These are phyloP conservation scores for Chlamydomonas sphaeroides DNA, from an alignment of 139 green algal species.

Conservation along the genomic window DNA sequence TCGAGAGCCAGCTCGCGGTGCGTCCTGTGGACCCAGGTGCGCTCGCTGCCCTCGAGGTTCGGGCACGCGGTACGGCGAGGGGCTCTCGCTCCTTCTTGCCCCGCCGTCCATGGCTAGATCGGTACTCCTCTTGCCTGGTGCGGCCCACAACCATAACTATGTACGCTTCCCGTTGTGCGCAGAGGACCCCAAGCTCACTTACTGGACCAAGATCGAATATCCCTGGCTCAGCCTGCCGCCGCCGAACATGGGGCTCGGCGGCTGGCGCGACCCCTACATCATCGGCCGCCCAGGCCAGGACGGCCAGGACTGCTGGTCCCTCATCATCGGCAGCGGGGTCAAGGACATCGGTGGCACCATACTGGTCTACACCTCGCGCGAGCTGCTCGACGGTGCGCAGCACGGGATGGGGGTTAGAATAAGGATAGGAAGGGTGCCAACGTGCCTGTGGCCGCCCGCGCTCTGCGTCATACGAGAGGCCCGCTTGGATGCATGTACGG, in stretches of 20 bases:
- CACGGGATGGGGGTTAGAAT: background rate
- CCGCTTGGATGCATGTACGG: too few species aligned
- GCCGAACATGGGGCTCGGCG: slow-evolving; percentile 52
- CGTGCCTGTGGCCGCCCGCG: too few species aligned
- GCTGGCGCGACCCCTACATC: slow-evolving; percentile 77
- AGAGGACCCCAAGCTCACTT: slow-evolving; percentile 25
- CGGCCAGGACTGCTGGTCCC: slow-evolving; percentile 54
- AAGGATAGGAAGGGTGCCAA: too few species aligned
- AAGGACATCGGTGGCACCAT: slow-evolving; percentile 62
- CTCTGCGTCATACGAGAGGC: too few species aligned
- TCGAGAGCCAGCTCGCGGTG: slow-evolving; percentile 83
- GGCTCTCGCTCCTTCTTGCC: too few species aligned
- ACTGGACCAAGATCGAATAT: slow-evolving; percentile 62
- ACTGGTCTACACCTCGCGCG: slow-evolving; percentile 50
- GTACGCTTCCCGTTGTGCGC: too few species aligned
- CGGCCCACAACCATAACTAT: too few species aligned
- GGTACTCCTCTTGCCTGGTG: too few species aligned
- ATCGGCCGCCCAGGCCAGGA: slow-evolving; percentile 36
- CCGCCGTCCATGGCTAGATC: too few species aligned
- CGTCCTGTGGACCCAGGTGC: slow-evolving; percentile 48
- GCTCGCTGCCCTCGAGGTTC: background rate
- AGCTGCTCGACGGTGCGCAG: slow-evolving; percentile 42
- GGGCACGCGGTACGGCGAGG: too few species aligned
- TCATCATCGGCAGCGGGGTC: slow-evolving; percentile 85
- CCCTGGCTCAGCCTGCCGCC: slow-evolving; percentile 64